phyloP scores from a whole-genome alignment of 176 grass and related monocot species.

The Coix lacrymajobi region DNA sequence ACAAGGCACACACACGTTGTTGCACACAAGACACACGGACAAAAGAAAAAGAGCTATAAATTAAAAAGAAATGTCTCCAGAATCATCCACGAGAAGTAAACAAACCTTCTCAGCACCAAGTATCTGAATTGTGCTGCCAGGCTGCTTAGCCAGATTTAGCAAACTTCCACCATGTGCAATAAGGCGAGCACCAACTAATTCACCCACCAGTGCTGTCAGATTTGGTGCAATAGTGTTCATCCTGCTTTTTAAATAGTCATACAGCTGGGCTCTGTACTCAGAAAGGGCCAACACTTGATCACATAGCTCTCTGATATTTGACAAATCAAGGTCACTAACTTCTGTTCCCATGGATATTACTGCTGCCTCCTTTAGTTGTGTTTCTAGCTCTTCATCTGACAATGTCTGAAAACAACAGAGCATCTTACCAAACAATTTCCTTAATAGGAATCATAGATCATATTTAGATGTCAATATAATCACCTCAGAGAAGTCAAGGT shows the following conservation, averaged over 20 bases:
- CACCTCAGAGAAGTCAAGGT: slow-evolving; percentile 96
- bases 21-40: neutral
- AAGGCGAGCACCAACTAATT: slow-evolving; percentile 91
- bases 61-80: neutral
- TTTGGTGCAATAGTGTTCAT: slow-evolving; percentile 99
- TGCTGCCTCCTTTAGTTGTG: slow-evolving; percentile 75
- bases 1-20: too few species aligned
- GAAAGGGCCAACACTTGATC: slow-evolving; percentile 95
- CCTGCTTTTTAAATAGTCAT: slow-evolving; percentile 79
- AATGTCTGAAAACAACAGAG: slow-evolving; percentile 59
- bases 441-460: neutral
- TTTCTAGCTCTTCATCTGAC: slow-evolving; percentile 63
- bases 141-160: slow-evolving; percentile 87
- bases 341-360: slow-evolving; percentile 97
- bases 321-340: slow-evolving; percentile 79
- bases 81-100: slow-evolving; percentile 35
- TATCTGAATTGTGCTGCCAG: slow-evolving; percentile 97
- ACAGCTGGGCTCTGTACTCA: slow-evolving; percentile 83
- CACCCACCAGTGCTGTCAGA: slow-evolving; percentile 89
- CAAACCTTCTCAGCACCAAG: slow-evolving; percentile 95
- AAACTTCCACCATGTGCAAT: slow-evolving; percentile 94
- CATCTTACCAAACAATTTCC: neutral
- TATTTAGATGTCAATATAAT: neutral
- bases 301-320: slow-evolving; percentile 81
- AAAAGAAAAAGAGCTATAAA: neutral